A percentile compares a stretch with the other conserved stretches of the same genome.
phyloP scores from a whole-genome alignment of 2,329 filamentous ascomycete genomes.

The Alternaria ethzedia region DNA sequence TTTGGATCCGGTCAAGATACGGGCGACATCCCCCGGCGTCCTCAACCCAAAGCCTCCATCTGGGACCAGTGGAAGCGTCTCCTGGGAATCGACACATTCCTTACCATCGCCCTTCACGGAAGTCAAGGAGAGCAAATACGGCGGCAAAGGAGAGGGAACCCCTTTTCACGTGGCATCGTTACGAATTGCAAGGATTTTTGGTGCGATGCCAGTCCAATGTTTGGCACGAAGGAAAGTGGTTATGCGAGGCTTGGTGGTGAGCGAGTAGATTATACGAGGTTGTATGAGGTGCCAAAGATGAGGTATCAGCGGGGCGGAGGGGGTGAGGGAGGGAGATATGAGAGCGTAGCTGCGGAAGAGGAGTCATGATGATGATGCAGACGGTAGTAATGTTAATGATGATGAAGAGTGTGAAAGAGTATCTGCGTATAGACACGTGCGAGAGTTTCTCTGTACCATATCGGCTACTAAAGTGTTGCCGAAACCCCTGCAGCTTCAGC shows the following conservation, averaged over 20 bases:
- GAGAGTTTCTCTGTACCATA: not conserved
- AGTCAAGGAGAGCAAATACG: constrained; percentile 57
- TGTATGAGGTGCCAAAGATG: constrained; percentile 89
- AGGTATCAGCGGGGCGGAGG: constrained; percentile 52
- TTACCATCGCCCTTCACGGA: constrained; percentile 84
- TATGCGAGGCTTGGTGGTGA: constrained; percentile 78
- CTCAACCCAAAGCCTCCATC: constrained; percentile 69
- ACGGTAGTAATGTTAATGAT: constrained; percentile 7
- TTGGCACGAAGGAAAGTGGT: constrained; percentile 76
- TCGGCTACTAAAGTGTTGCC: constrained; percentile 14
- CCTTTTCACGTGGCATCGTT: constrained; percentile 82
- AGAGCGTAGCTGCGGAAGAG: constrained; percentile 59
- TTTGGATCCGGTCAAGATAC: constrained; percentile 66
- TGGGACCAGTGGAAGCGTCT: constrained; percentile 82
- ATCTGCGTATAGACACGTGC: not conserved
- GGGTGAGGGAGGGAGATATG: constrained; percentile 58
- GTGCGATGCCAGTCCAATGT: constrained; percentile 85
- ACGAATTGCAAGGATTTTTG: constrained; percentile 96
- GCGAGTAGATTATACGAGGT: constrained; percentile 80
- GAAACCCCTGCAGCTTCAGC: constrained; percentile 2
- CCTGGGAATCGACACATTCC: constrained; percentile 89
- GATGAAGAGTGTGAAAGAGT: not conserved
- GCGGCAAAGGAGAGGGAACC: constrained; percentile 67
- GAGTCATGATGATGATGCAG: constrained; percentile 20
- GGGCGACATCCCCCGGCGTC: constrained; percentile 41